Evolutionary conservation across 352 stramenopile species (phyloP), one percentile per base, ranked within the genome.

Genomic region (Phytophthora sp.): DNA sequence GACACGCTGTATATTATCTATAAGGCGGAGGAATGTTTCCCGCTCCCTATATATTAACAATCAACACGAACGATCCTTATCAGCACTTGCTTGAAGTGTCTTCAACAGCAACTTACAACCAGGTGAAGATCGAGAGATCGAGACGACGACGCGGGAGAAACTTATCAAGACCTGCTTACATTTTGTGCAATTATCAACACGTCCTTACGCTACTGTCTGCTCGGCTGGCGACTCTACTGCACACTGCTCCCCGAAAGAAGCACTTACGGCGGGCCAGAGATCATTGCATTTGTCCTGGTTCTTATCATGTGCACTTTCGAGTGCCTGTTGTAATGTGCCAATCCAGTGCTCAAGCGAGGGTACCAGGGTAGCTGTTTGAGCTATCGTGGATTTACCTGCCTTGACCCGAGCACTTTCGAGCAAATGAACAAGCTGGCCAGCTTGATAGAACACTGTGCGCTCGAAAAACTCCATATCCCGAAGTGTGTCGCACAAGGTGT

Each of bases 391-490:
- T 59, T 77, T 89, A 11, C 34, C 44, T 15, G 54, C 61, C 48
- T 76, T 77, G 24, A 66, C 41, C 39, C 65, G 56, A 37, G 66
- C 55, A 5, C 39, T 48, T 34, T 76, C 56, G 13, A 93, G 53
- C 28, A 91, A 49, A 49, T 84, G 68, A 11, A 80, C 42, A 35
- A 92, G 49, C 51, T 94, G 82, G 5, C 74, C 74, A 23, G 69
- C 53, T 46, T 92, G 85, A 46, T 87, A 90, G 24, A 94, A 86
- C 31, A 82, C 70, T 6, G 78, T 68, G 17, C 78, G 82, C 51
- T 94, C 85, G 20, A 87, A 84, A 23, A 70, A 63, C 52, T 77
- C 61, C 60, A 87, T 89, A 11, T 75, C 67, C 5, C 64, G 52
- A 1, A 89, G 64, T n/a, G 70, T 81, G 27, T 78, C 62, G 3